A percentile compares a stretch with the other conserved stretches of the same genome.
These are phyloP conservation scores for Botryotinia globosa DNA, from an alignment of 2,329 filamentous ascomycete species.

Conservation along the genomic window DNA sequence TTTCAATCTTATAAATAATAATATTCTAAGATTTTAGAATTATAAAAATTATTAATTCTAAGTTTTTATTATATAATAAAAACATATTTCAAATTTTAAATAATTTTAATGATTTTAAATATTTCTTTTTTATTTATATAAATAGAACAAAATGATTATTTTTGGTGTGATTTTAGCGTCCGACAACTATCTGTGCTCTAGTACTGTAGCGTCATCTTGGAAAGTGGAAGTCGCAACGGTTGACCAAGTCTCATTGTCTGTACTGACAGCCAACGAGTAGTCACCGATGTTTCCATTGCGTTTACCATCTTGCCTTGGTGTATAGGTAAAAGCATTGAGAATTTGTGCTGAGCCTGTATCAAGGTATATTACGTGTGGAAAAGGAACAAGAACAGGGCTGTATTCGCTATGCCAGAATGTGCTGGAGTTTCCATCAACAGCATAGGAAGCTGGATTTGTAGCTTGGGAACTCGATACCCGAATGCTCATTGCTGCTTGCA, in stretches of 20 bases:
- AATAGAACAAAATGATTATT: too few species aligned
- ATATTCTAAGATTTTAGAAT: too few species aligned
- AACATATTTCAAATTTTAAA: too few species aligned
- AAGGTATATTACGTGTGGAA: constrained; percentile 39
- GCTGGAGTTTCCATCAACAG: constrained; percentile 37
- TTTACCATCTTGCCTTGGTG: constrained; percentile 38
- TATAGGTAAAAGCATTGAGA: constrained; percentile 38
- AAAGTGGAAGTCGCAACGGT: constrained; percentile 34
- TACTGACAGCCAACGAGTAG: constrained; percentile 36
- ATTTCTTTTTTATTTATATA: too few species aligned
- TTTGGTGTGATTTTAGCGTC: too few species aligned
- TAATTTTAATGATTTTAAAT: too few species aligned
- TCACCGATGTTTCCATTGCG: constrained; percentile 40
- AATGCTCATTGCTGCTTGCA: background rate
- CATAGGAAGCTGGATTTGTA: constrained; percentile 25
- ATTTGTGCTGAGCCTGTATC: constrained; percentile 38
- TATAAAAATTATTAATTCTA: too few species aligned
- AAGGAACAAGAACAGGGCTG: constrained; percentile 26
- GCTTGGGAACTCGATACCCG: background rate
- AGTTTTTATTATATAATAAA: too few species aligned
- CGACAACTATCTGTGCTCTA: too few species aligned
- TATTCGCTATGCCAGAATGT: constrained; percentile 40
- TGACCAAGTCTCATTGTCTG: constrained; percentile 36
- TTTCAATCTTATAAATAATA: too few species aligned
- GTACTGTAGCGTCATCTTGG: constrained; percentile 21